These are phyloP conservation scores for Carex kokanica DNA, from an alignment of 176 grass and related monocot genomes.

Conservation along the genomic window DNA sequence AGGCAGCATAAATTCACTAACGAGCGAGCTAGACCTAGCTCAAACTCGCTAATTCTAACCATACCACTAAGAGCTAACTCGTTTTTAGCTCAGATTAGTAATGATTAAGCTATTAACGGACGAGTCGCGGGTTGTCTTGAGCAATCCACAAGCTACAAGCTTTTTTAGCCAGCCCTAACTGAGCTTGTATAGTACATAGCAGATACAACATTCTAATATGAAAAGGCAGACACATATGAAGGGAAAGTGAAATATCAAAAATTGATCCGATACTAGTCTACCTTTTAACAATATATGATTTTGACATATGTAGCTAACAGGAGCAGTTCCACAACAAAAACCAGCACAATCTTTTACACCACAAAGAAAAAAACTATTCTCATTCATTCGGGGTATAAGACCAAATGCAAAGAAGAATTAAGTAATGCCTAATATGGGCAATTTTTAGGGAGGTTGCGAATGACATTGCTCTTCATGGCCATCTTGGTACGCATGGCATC, in stretches of 20 bases:
- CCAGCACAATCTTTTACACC: background rate
- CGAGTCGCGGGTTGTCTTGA: too few species aligned
- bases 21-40: too few species aligned
- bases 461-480: conserved; percentile 88
- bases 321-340: background rate
- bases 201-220: background rate
- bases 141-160: too few species aligned
- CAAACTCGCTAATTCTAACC: too few species aligned
- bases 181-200: background rate
- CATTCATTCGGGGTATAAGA: background rate
- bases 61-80: too few species aligned
- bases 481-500: conserved; percentile 78
- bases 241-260: background rate
- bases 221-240: background rate
- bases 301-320: background rate
- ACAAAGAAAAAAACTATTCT: background rate
- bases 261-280: background rate
- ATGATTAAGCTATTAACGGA: too few species aligned
- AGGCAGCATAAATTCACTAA: too few species aligned
- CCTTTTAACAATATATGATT: background rate
- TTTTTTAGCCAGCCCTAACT: too few species aligned
- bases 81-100: too few species aligned
- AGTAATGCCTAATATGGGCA: conserved; percentile 47
- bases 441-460: conserved; percentile 93
- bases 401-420: background rate